Conservation (phyloP, 306 rosid species). For the Dryas alaskensis region DNA sequence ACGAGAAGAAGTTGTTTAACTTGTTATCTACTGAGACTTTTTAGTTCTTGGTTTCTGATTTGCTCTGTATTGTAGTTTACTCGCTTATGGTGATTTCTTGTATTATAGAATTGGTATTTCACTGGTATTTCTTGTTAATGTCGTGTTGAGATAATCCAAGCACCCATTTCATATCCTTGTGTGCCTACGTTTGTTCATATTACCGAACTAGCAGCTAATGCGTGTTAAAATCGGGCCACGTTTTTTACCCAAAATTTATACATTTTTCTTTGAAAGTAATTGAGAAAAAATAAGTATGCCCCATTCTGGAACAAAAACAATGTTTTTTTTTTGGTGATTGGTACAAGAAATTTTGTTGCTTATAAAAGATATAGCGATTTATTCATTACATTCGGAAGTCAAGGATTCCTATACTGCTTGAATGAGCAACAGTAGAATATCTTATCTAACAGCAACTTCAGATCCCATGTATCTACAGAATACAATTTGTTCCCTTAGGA, state of each 20-base stretch:
- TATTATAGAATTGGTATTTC: not conserved
- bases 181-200: not conserved
- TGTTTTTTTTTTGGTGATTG: too few species aligned
- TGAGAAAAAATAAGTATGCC: not conserved
- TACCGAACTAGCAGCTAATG: not conserved
- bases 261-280: not conserved
- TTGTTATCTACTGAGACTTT: not conserved
- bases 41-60: not conserved
- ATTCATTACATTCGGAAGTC: not conserved
- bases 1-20: too few species aligned
- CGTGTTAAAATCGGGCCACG: not conserved
- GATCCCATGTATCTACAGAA: conserved; percentile 10
- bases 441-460: not conserved
- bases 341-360: not conserved
- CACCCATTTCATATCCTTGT: not conserved
- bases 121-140: not conserved
- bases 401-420: not conserved
- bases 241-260: not conserved
- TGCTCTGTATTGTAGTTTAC: not conserved
- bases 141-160: not conserved
- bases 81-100: not conserved
- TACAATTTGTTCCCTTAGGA: not conserved
- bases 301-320: not conserved
- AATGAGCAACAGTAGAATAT: not conserved
- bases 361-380: not conserved